Evolutionary conservation across 2,329 filamentous ascomycete species (phyloP).

Genomic region (Lithohypha guttulata): DNA sequence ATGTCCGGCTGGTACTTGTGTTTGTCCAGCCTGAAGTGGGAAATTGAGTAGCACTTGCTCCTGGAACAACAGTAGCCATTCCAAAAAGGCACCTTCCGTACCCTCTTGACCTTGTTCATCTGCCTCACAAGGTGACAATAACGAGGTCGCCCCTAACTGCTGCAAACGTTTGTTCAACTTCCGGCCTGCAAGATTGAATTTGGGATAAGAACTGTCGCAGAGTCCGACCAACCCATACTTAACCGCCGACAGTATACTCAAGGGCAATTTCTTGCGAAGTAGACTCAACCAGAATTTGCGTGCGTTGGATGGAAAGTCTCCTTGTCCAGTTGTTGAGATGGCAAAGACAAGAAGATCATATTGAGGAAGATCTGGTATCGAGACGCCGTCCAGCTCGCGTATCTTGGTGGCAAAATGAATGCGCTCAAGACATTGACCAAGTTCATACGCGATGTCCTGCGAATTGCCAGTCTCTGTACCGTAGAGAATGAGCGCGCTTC

Average conservation of each 20-base stretch:
- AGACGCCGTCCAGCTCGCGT: conserved; percentile 64
- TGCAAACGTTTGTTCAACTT: conserved; percentile 76
- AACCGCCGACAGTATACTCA: conserved; percentile 56
- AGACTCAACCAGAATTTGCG: conserved; percentile 75
- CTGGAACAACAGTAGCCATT: conserved; percentile 62
- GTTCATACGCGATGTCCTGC: conserved; percentile 79
- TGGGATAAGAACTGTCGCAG: conserved; percentile 87
- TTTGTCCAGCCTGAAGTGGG: conserved; percentile 49
- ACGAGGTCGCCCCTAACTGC: conserved; percentile 69
- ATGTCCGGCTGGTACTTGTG: conserved; percentile 15
- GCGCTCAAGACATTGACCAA: conserved; percentile 63
- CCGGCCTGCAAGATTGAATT: conserved; percentile 89
- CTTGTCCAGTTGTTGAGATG: conserved; percentile 87
- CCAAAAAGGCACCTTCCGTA: conserved; percentile 68
- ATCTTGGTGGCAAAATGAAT: conserved; percentile 68
- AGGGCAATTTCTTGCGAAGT: conserved; percentile 63
- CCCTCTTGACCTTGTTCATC: conserved; percentile 92
- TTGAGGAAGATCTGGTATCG: conserved; percentile 33
- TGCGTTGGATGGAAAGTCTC: conserved; percentile 79
- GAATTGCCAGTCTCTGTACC: conserved; percentile 93
- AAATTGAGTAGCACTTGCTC: conserved; percentile 55
- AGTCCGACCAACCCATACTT: conserved; percentile 80
- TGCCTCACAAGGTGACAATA: conserved; percentile 71
- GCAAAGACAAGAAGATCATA: conserved; percentile 52
- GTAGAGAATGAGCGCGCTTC: conserved; percentile 61